Evolutionary conservation across 1,139 yeast genomes (phyloP), one percentile per base, ranked within the genome.

Genomic region (Eremothecium coryli): DNA sequence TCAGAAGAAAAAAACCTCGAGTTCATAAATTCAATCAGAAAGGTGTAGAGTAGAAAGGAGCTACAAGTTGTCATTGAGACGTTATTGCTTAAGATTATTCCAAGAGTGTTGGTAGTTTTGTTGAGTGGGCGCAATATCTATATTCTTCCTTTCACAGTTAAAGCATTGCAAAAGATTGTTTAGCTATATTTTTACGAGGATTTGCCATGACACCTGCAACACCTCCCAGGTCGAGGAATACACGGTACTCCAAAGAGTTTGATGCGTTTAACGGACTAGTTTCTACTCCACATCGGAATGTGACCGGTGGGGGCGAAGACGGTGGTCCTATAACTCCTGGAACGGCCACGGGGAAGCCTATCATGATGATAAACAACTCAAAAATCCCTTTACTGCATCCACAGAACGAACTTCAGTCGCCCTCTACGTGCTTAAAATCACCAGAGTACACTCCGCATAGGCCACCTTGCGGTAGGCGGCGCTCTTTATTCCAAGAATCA

Each of bases 211-310:
- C 49, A 18, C 56, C 57, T 9, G 46, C 56, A 13, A 52, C 57
- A 8, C 57, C 57, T 21, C 57, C 58, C n/a, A 41, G 52, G 30
- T 50, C 57, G 2, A 45, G 56, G 28, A 41, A 40, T 21, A 38
- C 38, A 22, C 23, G 39, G 28, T 18, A 24, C 31, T 10, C 36
- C 24, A 22, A 11, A 14, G 26, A 23, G 13, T 12, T 8, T 23
- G 26, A 23, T 8, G 22, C 28, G 26, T 14, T 17, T 11, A 31
- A 25, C 11, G 22, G 23, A 12, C 33, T 21, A 15, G 36, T 40
- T 9, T 38, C 36, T 25, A 47, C 53, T 8, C 53, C 51, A 4
- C 41, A 37, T 9, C 35, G 42, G 29, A 31, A 33, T 16, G 22
- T 17, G 22, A 17, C 22, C 2, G 31, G 23, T 5, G 38, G 26